These are phyloP conservation scores for Datura wrightii DNA, from an alignment of 257 asterid species.

Conservation along the genomic window DNA sequence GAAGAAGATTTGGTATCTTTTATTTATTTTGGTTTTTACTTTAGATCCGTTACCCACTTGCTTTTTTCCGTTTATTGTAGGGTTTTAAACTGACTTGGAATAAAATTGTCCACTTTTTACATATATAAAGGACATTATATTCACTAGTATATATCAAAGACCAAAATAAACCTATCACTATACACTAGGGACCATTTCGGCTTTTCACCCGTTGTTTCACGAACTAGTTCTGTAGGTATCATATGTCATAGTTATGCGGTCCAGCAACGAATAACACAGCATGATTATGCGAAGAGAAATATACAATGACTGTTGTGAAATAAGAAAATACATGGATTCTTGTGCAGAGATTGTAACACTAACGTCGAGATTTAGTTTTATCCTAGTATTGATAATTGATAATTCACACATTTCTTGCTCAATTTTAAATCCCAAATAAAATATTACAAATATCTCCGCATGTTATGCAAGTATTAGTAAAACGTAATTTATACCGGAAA, in stretches of 20 bases:
- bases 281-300: neutral
- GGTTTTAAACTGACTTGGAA: neutral
- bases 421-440: neutral
- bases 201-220: neutral
- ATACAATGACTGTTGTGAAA: neutral
- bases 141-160: neutral
- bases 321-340: neutral
- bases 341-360: neutral
- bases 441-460: neutral
- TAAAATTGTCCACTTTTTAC: neutral
- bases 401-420: neutral
- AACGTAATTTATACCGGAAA: neutral
- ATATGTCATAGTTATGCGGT: neutral
- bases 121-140: slow-evolving; percentile 5
- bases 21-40: slow-evolving; percentile 9
- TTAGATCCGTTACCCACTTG: neutral
- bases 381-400: slow-evolving; percentile 23
- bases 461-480: neutral
- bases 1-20: neutral
- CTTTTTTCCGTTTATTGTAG: neutral
- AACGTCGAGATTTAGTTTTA: slow-evolving; percentile 12
- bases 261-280: neutral
- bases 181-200: neutral
- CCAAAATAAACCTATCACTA: neutral
- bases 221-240: neutral